These are phyloP conservation scores for Hypomyces perniciosus DNA, from an alignment of 2,329 filamentous ascomycete species.

Conservation along the genomic window DNA sequence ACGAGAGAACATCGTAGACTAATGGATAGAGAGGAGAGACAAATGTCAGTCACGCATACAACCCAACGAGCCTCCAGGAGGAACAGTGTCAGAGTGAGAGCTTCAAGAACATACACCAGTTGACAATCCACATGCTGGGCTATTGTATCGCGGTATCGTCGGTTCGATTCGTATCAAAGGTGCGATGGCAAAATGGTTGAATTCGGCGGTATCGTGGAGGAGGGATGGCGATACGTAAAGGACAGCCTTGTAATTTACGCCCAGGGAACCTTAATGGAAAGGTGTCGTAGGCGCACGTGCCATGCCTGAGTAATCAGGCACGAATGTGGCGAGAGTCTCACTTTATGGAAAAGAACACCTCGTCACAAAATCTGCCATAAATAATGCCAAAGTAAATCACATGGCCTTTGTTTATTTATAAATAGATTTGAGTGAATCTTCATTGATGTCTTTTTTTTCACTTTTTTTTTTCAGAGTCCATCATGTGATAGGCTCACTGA, in stretches of 20 bases:
- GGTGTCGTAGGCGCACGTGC: not conserved
- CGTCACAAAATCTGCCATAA: not conserved
- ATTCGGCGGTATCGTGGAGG: not conserved
- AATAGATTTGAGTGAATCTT: too few species aligned
- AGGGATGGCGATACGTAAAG: not conserved
- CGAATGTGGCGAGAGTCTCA: not conserved
- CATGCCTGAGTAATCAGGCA: not conserved
- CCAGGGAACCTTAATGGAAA: not conserved
- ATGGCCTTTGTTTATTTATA: too few species aligned
- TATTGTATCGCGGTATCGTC: not conserved
- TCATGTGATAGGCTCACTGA: too few species aligned
- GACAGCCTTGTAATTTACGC: not conserved
- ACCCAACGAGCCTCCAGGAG: not conserved
- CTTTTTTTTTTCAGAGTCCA: too few species aligned
- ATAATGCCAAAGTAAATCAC: not conserved
- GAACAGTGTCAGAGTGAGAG: not conserved
- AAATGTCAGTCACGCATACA: not conserved
- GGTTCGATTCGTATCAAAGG: too few species aligned
- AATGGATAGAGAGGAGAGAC: constrained; percentile 5
- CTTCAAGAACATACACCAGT: constrained; percentile 70
- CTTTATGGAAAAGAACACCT: not conserved
- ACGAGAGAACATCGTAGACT: constrained; percentile 86
- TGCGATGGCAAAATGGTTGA: too few species aligned
- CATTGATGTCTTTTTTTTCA: too few species aligned
- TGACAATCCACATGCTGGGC: constrained; percentile 79